Evolutionary conservation across 441 rosid genomes (phyloP).

Genomic region (Kokia cookei): DNA sequence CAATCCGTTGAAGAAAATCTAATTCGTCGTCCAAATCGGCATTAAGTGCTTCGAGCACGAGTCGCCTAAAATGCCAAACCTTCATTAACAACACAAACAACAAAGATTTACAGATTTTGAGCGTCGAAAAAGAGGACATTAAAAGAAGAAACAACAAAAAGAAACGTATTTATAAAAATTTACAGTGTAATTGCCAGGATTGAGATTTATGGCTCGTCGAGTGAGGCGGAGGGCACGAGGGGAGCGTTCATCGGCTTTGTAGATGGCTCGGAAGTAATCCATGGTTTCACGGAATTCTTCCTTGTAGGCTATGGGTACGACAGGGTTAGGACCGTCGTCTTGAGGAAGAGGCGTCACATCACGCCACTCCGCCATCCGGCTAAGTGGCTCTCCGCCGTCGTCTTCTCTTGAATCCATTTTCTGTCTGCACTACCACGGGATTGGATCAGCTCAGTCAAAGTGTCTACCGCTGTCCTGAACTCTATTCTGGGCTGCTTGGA

Average conservation of each 20-base stretch:
- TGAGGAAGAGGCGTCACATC: slow-evolving; percentile 74
- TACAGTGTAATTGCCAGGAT: slow-evolving; percentile 95
- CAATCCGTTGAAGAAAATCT: slow-evolving; percentile 48
- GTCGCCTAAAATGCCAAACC: slow-evolving; percentile 97
- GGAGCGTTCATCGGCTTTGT: slow-evolving; percentile 66
- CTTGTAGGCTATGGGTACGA: slow-evolving; percentile 78
- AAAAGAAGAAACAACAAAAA: not conserved
- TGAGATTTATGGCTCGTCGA: slow-evolving; percentile 45
- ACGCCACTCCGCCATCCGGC: slow-evolving; percentile 65
- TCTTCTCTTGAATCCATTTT: slow-evolving; percentile 36
- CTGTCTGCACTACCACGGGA: not conserved
- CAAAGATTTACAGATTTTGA: not conserved
- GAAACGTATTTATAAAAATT: not conserved
- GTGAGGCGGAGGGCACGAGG: slow-evolving; percentile 74
- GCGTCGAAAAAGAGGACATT: not conserved
- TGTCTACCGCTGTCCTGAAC: not conserved
- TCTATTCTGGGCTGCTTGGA: too few relatives aligned
- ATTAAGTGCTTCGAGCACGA: slow-evolving; percentile 50
- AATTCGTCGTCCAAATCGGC: slow-evolving; percentile 50
- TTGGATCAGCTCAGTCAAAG: not conserved
- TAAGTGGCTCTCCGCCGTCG: slow-evolving; percentile 30
- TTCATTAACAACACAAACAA: slow-evolving; percentile 17
- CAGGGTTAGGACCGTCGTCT: slow-evolving; percentile 88
- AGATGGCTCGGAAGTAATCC: slow-evolving; percentile 90
- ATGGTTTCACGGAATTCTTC: slow-evolving; percentile 79